Conservation (phyloP, 2,329 filamentous ascomycete species). For the Lachnellula cervina region DNA sequence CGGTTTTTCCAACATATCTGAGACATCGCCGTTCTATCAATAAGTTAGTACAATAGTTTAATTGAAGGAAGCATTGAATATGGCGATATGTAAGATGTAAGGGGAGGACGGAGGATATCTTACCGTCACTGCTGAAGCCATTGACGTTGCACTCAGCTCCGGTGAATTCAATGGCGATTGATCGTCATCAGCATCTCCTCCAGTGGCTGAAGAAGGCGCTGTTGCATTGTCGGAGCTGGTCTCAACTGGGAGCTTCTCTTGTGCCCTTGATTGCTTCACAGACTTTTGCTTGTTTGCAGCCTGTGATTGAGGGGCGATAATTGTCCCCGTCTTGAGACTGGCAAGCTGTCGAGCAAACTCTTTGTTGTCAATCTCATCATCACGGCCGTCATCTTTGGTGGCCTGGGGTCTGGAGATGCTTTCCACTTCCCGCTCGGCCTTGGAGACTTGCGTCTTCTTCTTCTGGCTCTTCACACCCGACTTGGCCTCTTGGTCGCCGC, state of each 20-base stretch:
- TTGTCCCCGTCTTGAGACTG: slow-evolving; percentile 63
- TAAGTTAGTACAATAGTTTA: not conserved
- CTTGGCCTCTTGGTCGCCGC: slow-evolving; percentile 21
- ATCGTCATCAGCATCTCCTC: slow-evolving; percentile 76
- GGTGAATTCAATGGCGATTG: slow-evolving; percentile 67
- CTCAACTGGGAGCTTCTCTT: slow-evolving; percentile 43
- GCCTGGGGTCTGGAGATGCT: slow-evolving; percentile 1
- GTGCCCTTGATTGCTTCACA: slow-evolving; percentile 63
- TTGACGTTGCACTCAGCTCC: slow-evolving; percentile 49
- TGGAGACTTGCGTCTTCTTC: slow-evolving; percentile 18
- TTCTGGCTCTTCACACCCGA: slow-evolving; percentile 17
- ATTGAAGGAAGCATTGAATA: not conserved
- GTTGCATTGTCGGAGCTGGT: slow-evolving; percentile 42
- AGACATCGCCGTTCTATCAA: slow-evolving; percentile 54
- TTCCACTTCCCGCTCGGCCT: slow-evolving; percentile 8
- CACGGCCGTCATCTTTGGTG: slow-evolving; percentile 15
- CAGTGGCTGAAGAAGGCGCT: slow-evolving; percentile 64
- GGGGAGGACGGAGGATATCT: not conserved
- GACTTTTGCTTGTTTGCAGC: slow-evolving; percentile 44
- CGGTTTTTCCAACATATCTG: slow-evolving; percentile 84
- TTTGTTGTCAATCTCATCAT: slow-evolving; percentile 60
- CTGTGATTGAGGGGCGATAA: slow-evolving; percentile 52
- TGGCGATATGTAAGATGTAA: not conserved
- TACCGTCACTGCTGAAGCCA: slow-evolving; percentile 27
- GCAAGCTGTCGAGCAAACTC: slow-evolving; percentile 74